Conservation (phyloP, 495 filamentous ascomycete genomes). For the Podospora conica region DNA sequence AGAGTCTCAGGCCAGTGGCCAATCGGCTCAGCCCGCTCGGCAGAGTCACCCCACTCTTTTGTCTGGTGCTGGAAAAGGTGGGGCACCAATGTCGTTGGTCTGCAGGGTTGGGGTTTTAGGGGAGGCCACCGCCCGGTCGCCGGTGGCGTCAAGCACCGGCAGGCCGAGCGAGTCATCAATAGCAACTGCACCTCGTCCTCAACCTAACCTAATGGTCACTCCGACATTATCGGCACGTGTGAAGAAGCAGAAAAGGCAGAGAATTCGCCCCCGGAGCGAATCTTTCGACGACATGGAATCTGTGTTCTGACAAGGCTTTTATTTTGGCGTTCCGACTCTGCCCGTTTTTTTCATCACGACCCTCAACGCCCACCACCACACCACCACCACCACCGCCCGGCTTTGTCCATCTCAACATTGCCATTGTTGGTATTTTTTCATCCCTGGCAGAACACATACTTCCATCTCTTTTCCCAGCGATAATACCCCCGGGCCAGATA, state of each 20-base stretch:
- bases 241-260: not conserved
- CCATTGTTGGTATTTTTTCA: not conserved
- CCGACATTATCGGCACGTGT: not conserved
- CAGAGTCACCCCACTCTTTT: not conserved
- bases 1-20: not conserved
- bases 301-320: not conserved
- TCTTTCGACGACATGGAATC: not conserved
- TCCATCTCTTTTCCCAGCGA: not conserved
- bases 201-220: no score
- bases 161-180: not conserved
- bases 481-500: no score
- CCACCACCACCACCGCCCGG: not conserved
- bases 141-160: not conserved
- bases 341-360: not conserved
- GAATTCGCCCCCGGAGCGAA: not conserved
- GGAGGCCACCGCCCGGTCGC: no score
- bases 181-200: not conserved
- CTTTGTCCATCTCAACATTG: not conserved
- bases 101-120: not conserved
- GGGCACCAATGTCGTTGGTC: not conserved
- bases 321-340: no score
- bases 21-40: slow-evolving; percentile 21
- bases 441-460: not conserved
- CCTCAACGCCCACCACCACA: not conserved
- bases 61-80: not conserved